A percentile compares a stretch with the other conserved stretches of the same genome.
These are phyloP conservation scores for Gaeumannomyces tritici DNA, from an alignment of 2,329 filamentous ascomycete genomes.

Conservation along the genomic window DNA sequence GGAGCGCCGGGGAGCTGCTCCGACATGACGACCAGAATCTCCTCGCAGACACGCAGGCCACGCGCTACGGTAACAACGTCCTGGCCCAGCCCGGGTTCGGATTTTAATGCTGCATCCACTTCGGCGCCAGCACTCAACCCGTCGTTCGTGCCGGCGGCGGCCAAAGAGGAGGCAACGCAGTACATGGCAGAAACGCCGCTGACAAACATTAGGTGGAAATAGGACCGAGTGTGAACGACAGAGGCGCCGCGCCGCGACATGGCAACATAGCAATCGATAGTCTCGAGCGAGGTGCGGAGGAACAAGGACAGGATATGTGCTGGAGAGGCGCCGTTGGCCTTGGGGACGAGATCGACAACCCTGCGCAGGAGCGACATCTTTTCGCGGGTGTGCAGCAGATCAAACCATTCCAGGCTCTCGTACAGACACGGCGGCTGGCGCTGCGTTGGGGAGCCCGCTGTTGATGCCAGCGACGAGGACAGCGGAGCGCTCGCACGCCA, in stretches of 20 bases:
- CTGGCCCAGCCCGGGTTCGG: not conserved
- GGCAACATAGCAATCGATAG: slow-evolving; percentile 26
- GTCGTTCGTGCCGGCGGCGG: too few relatives aligned
- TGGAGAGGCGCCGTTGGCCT: slow-evolving; percentile 20
- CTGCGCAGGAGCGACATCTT: slow-evolving; percentile 27
- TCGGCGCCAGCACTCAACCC: too few relatives aligned
- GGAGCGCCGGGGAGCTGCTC: not conserved
- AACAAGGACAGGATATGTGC: slow-evolving; percentile 21
- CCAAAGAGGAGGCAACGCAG: not conserved
- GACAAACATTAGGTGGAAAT: slow-evolving; percentile 34
- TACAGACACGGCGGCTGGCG: slow-evolving; percentile 25
- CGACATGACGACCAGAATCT: not conserved
- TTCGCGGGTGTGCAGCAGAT: slow-evolving; percentile 30
- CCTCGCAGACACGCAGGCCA: not conserved
- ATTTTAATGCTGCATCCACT: too few relatives aligned
- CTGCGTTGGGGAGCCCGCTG: not conserved
- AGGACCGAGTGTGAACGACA: slow-evolving; percentile 35
- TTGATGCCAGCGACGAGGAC: slow-evolving; percentile 7
- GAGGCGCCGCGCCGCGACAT: slow-evolving; percentile 21
- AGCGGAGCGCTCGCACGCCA: slow-evolving; percentile 24
- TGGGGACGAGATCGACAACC: slow-evolving; percentile 28
- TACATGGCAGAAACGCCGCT: not conserved
- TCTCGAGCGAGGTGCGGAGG: slow-evolving; percentile 22
- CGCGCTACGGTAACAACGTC: not conserved
- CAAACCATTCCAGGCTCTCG: slow-evolving; percentile 32